Evolutionary conservation across 331 rosid species (phyloP).

Genomic region (Ulmus americana): DNA sequence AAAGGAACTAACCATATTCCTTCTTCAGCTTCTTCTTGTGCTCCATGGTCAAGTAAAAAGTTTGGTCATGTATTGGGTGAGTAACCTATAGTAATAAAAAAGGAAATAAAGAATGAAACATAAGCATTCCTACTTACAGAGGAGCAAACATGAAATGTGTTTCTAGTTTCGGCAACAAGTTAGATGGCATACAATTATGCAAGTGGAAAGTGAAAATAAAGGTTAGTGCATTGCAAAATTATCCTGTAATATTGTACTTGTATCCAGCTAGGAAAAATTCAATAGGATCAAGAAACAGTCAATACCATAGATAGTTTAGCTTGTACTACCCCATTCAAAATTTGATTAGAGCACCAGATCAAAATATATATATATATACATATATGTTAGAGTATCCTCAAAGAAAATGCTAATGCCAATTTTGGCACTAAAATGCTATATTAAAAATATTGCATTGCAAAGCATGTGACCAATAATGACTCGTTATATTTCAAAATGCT

Average conservation of each 20-base stretch:
- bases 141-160: neutral
- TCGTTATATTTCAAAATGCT: neutral
- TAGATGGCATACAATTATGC: neutral
- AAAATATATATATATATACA: too few relatives aligned
- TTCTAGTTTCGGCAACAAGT: neutral
- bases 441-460: neutral
- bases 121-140: neutral
- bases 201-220: neutral
- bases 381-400: too few relatives aligned
- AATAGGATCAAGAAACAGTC: neutral
- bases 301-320: neutral
- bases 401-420: too few relatives aligned
- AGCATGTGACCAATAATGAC: neutral
- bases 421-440: too few relatives aligned
- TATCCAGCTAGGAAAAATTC: neutral
- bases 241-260: too few relatives aligned
- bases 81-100: constrained; percentile 39
- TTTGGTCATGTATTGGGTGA: constrained; percentile 70
- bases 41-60: constrained; percentile 54
- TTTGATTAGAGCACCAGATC: neutral
- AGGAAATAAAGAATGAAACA: constrained; percentile 1
- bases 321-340: neutral
- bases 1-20: constrained; percentile 53
- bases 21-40: constrained; percentile 66
- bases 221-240: too few relatives aligned